Base-by-base conservation (phyloP, 1,284 basidiomycete genomes). In the Cryptococcus maquisensis region DNA sequence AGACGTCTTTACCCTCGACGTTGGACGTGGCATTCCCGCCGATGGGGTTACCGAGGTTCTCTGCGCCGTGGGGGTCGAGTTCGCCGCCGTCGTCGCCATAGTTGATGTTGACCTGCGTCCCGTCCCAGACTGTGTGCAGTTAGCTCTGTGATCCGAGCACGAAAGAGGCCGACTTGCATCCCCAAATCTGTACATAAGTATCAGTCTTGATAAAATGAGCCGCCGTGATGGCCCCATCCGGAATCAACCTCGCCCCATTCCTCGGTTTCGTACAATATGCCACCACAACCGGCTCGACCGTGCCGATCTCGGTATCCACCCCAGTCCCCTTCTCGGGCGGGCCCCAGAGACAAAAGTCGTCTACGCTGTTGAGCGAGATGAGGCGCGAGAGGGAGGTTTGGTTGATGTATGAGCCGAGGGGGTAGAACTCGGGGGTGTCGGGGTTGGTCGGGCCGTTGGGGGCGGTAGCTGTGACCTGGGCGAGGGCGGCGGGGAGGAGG, bases 11-110 rank as follows among this genome's bases (percentile, higher is more conserved):
- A 26, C 79, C 79, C 9, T 76, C 74, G 23, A 77, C 69, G 69
- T 80, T 80, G 53, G 76, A 74, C 40, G 79, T 80, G 49, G 81
- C 80, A 63, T 80, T 80, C 36, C 79, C 80, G 47, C 80, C 80
- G 49, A 79, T 66, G 46, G 80, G 80, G 76, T 81, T 81, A 45
- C 79, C 80, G 62, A 69, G 62, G 60, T 71, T 72, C 32, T 69
- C 72, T n/a, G 73, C 74, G 51, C 78, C 78, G 69, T 79, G 77
- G 16, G 79, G 78, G 68, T 80, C 78, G 35, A 80, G 73, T 65
- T 80, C 79, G 51, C 78, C 79, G 38, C 79, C 79, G 16, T 62
- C 49, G 56, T 81, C 79, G 32, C 73, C 74, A 4, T 38, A 1
- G 28, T 32, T 32, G 28, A 75, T 70, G 64, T 70, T 69, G 55